Base-by-base conservation (phyloP, 306 rosid species). In the Benincasa hispida region DNA sequence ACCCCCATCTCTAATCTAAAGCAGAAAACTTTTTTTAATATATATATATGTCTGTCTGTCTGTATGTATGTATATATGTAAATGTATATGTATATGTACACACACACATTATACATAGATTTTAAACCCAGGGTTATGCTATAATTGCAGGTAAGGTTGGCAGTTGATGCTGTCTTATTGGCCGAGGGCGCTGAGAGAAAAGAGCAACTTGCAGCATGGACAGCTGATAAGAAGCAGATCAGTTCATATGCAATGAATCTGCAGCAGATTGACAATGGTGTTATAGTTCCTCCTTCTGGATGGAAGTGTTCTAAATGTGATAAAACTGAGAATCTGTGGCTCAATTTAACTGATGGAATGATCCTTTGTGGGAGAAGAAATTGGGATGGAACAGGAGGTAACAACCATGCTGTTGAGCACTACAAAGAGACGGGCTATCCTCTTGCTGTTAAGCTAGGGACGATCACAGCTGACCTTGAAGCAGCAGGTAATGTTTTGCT, bases 351-450 rank as follows among this genome's bases (percentile, higher is more conserved):
- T 41, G 97, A 94, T 81, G 99, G 99, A 66, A 77, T 54, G 86
- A 92, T 91, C 67, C 91, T 89, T 70, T 94, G 99, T 81, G 99
- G 97, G 85, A 88, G 99, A 82, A 90, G 34, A 86, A 94, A 89
- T 75, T 94, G 96, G 96, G 99, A 91, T 78, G 97, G 99, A 62
- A 92, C 78, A 69, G 99, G 99, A 74, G 99, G 99, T 54, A 94
- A 94, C 83, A 84, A 94, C 85, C 99, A 94, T 81, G 99, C 99
- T 17, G 30, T 90, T 82, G 92, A 92, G 54, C 91, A 92, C 84
- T 94, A 89, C 62, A 89, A 87, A 73, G 86, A 90, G 79, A 92
- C 97, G 0, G 77, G 87, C 81, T 89, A 89, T 77, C 99, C 99
- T 74, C 93, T 94, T 87, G 95, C 99, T 35, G 96, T 94, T 58